Base-by-base conservation (phyloP, 108 stramenopile species). In the Skeletonema potamos region DNA sequence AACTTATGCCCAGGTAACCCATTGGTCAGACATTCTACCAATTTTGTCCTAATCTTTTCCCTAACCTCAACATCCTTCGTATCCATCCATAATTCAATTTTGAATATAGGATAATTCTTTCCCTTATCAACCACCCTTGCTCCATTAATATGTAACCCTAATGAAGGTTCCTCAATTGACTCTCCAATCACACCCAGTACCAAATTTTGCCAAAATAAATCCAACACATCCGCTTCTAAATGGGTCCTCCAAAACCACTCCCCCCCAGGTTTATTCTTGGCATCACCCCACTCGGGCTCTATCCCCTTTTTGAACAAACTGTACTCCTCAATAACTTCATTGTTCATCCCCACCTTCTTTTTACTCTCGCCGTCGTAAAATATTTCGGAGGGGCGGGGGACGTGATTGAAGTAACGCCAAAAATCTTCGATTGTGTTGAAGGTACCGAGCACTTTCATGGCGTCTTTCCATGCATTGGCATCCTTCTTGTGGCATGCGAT, bases 271-370 rank as follows among this genome's bases (percentile, higher is more conserved):
- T 85, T 78, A 86, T 98, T 98, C 43, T 81, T 71, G 12, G 91
- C 84, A 72, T 96, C 97, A 64, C 92, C 95, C 97, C 97, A 98
- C 80, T 95, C 96, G 1, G 97, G 97, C 77, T 92, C 86, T 71
- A 98, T 96, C 58, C 95, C 94, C 66, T 95, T 92, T 78, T 96
- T 96, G 87, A 98, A 98, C 37, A 96, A 65, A 43, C 88, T 87
- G 67, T 95, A 96, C 71, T 95, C 93, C 78, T 95, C 97, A 28
- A 98, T 78, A 18, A 90, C 82, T 66, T 85, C 89, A 29, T 73
- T 76, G 17, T 82, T 74, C 8, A 87, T 80, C 43, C 92, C 92
- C 10, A 95, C 81, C 51, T 88, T 83, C 58, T 94, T 95, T 36
- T 88, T 79, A 57, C 73, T 70, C 24, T 94, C 89, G 13, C 94